phyloP scores from a whole-genome alignment of 345 rosid species.

The Punica granatum region DNA sequence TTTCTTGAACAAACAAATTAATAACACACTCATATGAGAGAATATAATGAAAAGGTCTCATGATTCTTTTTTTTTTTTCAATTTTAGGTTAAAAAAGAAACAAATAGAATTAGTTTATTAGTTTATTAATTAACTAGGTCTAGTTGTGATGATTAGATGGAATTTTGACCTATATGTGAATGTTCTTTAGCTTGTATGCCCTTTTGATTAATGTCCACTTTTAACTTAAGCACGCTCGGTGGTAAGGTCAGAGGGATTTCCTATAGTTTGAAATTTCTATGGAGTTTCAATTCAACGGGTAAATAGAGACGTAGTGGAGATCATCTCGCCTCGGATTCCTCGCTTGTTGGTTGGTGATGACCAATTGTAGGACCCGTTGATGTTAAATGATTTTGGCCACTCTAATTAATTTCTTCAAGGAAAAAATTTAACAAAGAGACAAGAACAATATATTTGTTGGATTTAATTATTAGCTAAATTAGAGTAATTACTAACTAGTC shows the following conservation, averaged over 20 bases:
- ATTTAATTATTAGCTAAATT: no score
- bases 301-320: not conserved
- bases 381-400: slow-evolving; percentile 5
- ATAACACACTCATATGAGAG: not conserved
- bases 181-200: not conserved
- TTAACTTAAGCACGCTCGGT: not conserved
- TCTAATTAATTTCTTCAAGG: slow-evolving; percentile 1
- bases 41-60: no score
- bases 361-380: not conserved
- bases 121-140: not conserved
- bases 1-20: not conserved
- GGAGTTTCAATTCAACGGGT: not conserved
- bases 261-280: slow-evolving; percentile 6
- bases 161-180: not conserved
- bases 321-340: slow-evolving; percentile 6
- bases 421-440: no score
- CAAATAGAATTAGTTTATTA: no score
- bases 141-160: not conserved
- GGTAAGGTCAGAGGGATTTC: not conserved
- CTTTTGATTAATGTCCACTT: not conserved
- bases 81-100: no score
- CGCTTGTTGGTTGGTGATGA: not conserved
- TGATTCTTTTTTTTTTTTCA: not conserved
- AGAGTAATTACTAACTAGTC: no score
- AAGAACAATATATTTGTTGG: no score